Base-by-base conservation (phyloP, 163 green algal species). In the Botryococcus braunii region DNA sequence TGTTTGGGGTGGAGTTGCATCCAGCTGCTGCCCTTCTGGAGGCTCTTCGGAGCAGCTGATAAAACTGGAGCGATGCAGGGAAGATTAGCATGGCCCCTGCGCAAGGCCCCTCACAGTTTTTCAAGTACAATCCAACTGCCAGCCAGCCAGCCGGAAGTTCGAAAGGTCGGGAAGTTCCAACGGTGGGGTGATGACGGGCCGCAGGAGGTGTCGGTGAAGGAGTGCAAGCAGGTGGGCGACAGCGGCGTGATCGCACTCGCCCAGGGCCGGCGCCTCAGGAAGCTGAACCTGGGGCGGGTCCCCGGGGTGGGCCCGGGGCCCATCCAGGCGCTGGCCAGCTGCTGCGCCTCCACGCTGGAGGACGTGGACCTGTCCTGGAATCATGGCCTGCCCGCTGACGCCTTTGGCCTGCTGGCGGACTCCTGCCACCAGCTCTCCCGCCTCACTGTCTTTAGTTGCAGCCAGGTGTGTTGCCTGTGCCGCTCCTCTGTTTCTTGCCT, bases 361-460 rank as follows among this genome's bases (percentile, higher is more conserved):
- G 52, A 69, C 23, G 52, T 87, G 65, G 75, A 88, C 62, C 56
- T 89, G 46, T 82, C 70, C 7, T 90, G 79, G 73, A 88, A 82
- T 50, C 59, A 79, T 13, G 49, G 62, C 3, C 23, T 88, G 29
- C 11, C 68, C 3, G 39, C 69, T 8, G 36, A 63, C 32, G 70
- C 74, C 34, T 57, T 90, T 27, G 83, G 83, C 5, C 43, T 73
- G 67, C 56, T 88, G 65, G 79, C 70, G 35, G 83, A 90, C 46
- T 34, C n/a, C 25, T 90, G 83, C 67, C 37, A 31, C 9, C 5
- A 17, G 9, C 68, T 90, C 58, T 13, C 8, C 5, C 38, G 35
- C 23, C 56, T 90, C 48, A 49, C 34, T n/a, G 36, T 90, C 5
- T 90, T 77, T 68, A 79, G 83, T 4, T 88, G 81, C 75, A 79